These are phyloP conservation scores for Microcos paniculata DNA, from an alignment of 345 rosid genomes.

Conservation along the genomic window DNA sequence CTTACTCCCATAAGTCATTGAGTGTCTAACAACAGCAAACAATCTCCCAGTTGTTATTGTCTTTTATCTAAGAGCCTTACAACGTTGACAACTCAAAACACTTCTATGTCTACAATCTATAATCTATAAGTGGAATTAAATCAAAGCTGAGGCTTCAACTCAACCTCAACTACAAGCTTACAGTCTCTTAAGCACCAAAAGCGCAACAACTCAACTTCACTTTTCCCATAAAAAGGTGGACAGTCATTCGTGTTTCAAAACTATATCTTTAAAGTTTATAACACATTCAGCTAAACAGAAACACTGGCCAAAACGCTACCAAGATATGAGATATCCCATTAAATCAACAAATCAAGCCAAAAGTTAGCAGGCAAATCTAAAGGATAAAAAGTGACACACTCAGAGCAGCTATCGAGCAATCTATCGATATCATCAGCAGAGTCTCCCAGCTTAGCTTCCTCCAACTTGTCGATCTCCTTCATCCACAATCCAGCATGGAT, in stretches of 20 bases:
- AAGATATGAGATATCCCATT: neutral
- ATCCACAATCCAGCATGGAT: slow-evolving; percentile 85
- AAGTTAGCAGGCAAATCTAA: neutral
- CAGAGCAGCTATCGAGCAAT: slow-evolving; percentile 83
- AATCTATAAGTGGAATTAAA: neutral
- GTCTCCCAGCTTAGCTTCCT: slow-evolving; percentile 70
- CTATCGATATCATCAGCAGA: slow-evolving; percentile 74
- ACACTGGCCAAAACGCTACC: neutral
- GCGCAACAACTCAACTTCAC: neutral
- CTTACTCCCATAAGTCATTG: neutral
- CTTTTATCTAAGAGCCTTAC: neutral
- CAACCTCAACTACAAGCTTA: neutral
- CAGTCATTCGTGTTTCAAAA: neutral
- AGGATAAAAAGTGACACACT: slow-evolving; percentile 39
- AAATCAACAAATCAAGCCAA: neutral
- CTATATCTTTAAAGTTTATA: neutral
- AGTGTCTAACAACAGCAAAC: neutral
- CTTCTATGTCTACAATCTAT: no score
- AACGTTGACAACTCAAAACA: neutral
- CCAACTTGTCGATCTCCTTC: slow-evolving; percentile 85
- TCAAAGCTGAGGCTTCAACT: neutral
- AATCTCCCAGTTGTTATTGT: neutral
- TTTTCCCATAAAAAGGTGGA: neutral
- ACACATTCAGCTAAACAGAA: neutral
- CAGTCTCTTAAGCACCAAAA: no score